Conservation (phyloP, 2,329 filamentous ascomycete species). For the Colletotrichum melonis region DNA sequence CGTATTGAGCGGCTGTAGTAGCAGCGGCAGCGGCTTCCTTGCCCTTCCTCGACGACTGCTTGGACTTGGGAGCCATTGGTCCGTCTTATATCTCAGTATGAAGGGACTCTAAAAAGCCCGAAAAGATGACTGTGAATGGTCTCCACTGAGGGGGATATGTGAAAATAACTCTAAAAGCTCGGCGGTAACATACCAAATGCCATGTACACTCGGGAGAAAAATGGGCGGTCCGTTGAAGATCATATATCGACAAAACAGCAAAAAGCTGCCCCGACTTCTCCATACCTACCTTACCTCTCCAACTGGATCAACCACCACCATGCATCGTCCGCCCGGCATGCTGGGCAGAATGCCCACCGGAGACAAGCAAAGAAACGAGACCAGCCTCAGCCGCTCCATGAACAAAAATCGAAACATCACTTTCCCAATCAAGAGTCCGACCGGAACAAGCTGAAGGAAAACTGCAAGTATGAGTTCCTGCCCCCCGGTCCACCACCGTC, state of each 20-base stretch:
- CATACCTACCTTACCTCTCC: not conserved
- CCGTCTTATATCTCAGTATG: not conserved
- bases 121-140: not conserved
- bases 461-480: not conserved
- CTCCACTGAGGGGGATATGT: not conserved
- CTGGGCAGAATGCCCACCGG: not conserved
- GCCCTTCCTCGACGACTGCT: slow-evolving; percentile 15
- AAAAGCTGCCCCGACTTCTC: not conserved
- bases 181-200: not conserved
- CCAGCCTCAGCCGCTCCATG: not conserved
- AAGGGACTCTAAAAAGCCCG: not conserved
- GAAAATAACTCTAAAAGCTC: not conserved
- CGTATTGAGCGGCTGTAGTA: not conserved
- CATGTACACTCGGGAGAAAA: not conserved
- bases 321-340: too few species aligned
- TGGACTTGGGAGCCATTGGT: slow-evolving; percentile 22
- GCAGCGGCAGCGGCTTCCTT: slow-evolving; percentile 9
- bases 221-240: not conserved
- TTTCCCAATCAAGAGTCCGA: not conserved
- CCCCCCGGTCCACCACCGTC: not conserved
- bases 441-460: not conserved
- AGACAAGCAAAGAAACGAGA: not conserved
- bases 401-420: not conserved
- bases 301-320: too few species aligned
- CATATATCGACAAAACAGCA: not conserved